Base-by-base conservation (phyloP, 2,329 filamentous ascomycete genomes). In the Elsinoe fawcettii region DNA sequence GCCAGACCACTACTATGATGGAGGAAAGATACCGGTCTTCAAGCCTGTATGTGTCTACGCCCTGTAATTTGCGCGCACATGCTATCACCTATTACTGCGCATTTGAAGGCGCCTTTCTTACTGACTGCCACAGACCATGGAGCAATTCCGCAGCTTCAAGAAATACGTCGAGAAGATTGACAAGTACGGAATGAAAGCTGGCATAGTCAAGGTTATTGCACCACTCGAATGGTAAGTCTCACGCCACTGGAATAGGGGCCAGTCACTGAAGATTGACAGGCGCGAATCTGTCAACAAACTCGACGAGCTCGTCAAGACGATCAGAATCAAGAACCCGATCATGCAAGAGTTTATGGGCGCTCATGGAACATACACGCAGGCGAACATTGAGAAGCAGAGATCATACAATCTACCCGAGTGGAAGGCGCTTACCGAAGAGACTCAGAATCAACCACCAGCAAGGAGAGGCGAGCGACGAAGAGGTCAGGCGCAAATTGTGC, bases 291-390 rank as follows among this genome's bases (percentile, higher is more conserved):
- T 93, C 36, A 88, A 88, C 14, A 77, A 81, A 36, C 82, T 96
- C 61, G 85, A 93, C 67, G 87, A 96, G 66, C 80, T 90, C 53
- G 82, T 99, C 62, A 97, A 96, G 74, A 85, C 87, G 61, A 88
- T 99, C 70, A 86, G 85, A 68, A 91, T 99, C 67, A 92, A 92
- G 72, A 95, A 99, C 63, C 93, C 93, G 2, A 97, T 99, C 70
- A 96, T 90, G 68, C 93, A 99, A 72, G 93, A 99, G 66, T 99
- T 99, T 66, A 92, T 95, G 78, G 93, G 93, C 41, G 90, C 88
- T 54, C 90, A 92, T 68, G 95, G 93, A 58, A 95, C 89, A 58
- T 99, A 96, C 70, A 92, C 92, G 34, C 93, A 99, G 71, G 89
- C 93, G 67, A 99, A 99, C 69, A 91, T 99, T 59, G 85, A 97